Percentiles rank a stretch among this genome's conserved stretches.
phyloP scores from a whole-genome alignment of 148 eudicot species.

The Linanthus parryae region DNA sequence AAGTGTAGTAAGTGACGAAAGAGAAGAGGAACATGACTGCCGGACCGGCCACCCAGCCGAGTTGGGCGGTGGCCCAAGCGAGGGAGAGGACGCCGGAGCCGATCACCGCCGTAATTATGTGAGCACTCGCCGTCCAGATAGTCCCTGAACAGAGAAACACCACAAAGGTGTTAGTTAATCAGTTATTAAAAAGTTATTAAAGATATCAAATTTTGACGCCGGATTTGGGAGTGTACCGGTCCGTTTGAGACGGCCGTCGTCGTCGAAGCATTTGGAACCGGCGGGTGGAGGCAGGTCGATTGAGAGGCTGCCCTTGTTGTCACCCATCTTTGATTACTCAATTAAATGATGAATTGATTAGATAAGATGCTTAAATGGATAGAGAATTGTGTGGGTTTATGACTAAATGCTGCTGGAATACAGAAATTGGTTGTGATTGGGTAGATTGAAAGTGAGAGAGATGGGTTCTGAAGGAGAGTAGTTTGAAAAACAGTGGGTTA shows the following conservation, averaged over 20 bases:
- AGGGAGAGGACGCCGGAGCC: conserved; percentile 44
- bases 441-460: too few relatives aligned
- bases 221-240: conserved; percentile 18
- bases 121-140: conserved; percentile 37
- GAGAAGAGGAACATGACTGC: conserved; percentile 30
- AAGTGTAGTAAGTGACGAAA: conserved; percentile 37
- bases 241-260: conserved; percentile 38
- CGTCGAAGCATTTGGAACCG: conserved; percentile 33
- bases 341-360: too few relatives aligned
- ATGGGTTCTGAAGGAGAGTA: too few relatives aligned
- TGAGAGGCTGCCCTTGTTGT: neutral
- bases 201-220: neutral
- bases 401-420: too few relatives aligned
- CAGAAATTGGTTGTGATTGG: too few relatives aligned
- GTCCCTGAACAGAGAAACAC: conserved; percentile 16
- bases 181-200: neutral
- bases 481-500: too few relatives aligned
- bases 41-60: conserved; percentile 51
- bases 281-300: conserved; percentile 1
- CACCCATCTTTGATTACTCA: conserved; percentile 15
- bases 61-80: conserved; percentile 48
- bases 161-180: neutral
- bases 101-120: conserved; percentile 44
- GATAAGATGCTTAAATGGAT: too few relatives aligned
- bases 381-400: too few relatives aligned